phyloP scores from a whole-genome alignment of 1,139 yeast genomes.

The Waltiozyma sp. region DNA sequence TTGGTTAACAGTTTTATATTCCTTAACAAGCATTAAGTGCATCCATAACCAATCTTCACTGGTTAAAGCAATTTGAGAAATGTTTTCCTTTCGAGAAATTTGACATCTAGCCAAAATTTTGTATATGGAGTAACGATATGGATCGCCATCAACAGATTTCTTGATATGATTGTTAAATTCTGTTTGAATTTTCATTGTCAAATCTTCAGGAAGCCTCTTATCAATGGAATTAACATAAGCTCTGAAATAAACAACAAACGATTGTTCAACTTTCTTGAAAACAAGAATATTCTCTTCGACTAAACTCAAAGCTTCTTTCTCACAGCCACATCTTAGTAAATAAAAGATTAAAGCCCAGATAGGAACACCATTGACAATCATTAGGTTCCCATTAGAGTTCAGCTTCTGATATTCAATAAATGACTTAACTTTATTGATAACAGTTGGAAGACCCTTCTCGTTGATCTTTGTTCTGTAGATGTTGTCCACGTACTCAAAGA shows the following conservation, averaged over 20 bases:
- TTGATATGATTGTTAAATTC: slow-evolving; percentile 85
- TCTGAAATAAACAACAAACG: slow-evolving; percentile 71
- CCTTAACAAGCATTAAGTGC: slow-evolving; percentile 68
- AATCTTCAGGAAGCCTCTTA: slow-evolving; percentile 48
- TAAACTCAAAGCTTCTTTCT: slow-evolving; percentile 63
- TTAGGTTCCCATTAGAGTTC: slow-evolving; percentile 33
- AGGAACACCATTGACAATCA: slow-evolving; percentile 71
- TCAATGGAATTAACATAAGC: slow-evolving; percentile 54
- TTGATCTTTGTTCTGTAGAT: slow-evolving; percentile 55
- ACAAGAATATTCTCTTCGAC: slow-evolving; percentile 40
- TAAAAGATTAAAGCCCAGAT: slow-evolving; percentile 88
- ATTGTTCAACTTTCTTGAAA: slow-evolving; percentile 74
- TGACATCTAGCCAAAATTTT: slow-evolving; percentile 82
- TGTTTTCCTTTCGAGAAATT: slow-evolving; percentile 49
- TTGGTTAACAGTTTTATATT: slow-evolving; percentile 15
- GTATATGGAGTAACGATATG: slow-evolving; percentile 82
- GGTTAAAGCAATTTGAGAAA: slow-evolving; percentile 65
- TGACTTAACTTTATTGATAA: slow-evolving; percentile 57
- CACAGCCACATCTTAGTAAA: slow-evolving; percentile 72
- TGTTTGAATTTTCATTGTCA: slow-evolving; percentile 58
- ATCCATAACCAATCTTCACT: slow-evolving; percentile 98
- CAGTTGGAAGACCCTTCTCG: slow-evolving; percentile 59
- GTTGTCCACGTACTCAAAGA: slow-evolving; percentile 61
- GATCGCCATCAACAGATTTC: slow-evolving; percentile 64
- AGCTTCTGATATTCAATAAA: slow-evolving; percentile 44